These are phyloP conservation scores for Alloascoidea hylecoeti DNA, from an alignment of 805 yeast genomes.

Conservation along the genomic window DNA sequence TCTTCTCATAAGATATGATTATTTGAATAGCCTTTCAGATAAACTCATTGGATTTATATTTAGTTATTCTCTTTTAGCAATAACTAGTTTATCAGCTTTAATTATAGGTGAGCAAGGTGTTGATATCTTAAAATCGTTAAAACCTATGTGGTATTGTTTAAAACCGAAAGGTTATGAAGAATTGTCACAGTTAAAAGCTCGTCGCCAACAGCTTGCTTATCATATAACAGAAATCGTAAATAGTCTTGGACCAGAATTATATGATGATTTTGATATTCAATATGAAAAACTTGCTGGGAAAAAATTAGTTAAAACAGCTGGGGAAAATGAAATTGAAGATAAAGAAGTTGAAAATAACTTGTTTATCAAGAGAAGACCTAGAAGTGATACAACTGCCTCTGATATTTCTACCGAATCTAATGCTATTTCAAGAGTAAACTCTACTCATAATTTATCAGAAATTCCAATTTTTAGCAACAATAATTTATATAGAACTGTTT, in stretches of 20 bases:
- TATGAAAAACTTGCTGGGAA: conserved; percentile 3
- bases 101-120: conserved; percentile 87
- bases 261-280: conserved; percentile 61
- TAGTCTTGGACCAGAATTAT: conserved; percentile 69
- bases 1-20: conserved; percentile 17
- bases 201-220: conserved; percentile 47
- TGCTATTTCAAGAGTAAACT: conserved; percentile 47
- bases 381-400: conserved; percentile 15
- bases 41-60: conserved; percentile 15
- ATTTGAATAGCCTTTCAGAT: conserved; percentile 18
- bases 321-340: neutral
- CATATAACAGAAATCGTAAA: conserved; percentile 74
- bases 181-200: conserved; percentile 37
- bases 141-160: conserved; percentile 52
- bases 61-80: conserved; percentile 42
- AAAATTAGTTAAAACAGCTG: neutral
- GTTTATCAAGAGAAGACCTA: neutral
- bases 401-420: conserved; percentile 26
- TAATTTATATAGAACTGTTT: no score
- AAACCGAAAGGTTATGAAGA: conserved; percentile 21
- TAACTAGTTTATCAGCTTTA: conserved; percentile 77
- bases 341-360: neutral
- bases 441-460: conserved; percentile 20
- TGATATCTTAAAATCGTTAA: conserved; percentile 71
- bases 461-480: conserved; percentile 12